A percentile compares a stretch with the other conserved stretches of the same genome.
phyloP scores from a whole-genome alignment of 768 basidiomycete species.

The Leccinum incarnatum region DNA sequence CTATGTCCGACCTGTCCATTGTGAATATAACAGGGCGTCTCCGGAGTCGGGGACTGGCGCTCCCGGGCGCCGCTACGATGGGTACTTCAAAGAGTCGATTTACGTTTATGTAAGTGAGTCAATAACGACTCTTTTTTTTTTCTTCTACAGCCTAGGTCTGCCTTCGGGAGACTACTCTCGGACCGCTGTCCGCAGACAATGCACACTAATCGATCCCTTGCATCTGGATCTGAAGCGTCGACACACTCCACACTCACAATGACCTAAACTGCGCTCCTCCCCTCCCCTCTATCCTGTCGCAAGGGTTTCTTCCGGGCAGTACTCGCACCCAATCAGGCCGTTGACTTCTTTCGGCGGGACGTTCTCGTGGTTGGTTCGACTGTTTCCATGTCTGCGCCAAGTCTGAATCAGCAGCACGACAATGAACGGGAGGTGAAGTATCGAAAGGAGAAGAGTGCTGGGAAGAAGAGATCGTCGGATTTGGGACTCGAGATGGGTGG shows the following conservation, averaged over 20 bases:
- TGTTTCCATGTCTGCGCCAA: background rate
- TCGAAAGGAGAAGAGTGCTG: background rate
- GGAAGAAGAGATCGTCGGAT: background rate
- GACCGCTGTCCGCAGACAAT: too few species aligned
- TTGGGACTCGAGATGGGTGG: conserved; percentile 17
- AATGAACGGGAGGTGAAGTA: background rate
- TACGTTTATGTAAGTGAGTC: too few species aligned
- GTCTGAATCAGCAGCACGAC: background rate
- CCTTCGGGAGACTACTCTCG: too few species aligned
- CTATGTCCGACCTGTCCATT: too few species aligned
- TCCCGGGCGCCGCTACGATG: too few species aligned
- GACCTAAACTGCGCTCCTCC: conserved; percentile 27
- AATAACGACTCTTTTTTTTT: too few species aligned
- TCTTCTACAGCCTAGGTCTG: too few species aligned
- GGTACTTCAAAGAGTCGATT: too few species aligned
- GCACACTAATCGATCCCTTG: too few species aligned
- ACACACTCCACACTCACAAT: conserved; percentile 6
- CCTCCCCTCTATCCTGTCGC: conserved; percentile 22
- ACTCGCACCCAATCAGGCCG: conserved; percentile 14
- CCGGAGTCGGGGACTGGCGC: too few species aligned
- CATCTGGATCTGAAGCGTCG: conserved; percentile 5
- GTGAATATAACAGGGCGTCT: too few species aligned
- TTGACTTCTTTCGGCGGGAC: conserved; percentile 29
- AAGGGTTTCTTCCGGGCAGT: conserved; percentile 26
- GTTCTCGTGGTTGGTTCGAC: background rate